Conservation (phyloP, 495 filamentous ascomycete species). For the Tuber umbilicatum region DNA sequence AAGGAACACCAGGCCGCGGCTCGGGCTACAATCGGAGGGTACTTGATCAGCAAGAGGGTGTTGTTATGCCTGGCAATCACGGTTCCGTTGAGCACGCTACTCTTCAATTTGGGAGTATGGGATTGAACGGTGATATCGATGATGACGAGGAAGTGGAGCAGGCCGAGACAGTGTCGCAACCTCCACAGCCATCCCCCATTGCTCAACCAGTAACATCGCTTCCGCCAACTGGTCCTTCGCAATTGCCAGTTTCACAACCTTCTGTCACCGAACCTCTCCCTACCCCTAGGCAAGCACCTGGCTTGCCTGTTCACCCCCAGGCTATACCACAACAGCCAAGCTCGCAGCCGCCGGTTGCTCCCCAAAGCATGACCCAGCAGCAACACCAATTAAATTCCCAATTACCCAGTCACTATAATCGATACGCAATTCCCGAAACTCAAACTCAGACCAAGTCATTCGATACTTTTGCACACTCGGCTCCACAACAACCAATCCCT, state of each 20-base stretch:
- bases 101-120: slow-evolving; percentile 97
- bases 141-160: slow-evolving; percentile 92
- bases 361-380: slow-evolving; percentile 47
- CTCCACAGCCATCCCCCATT: slow-evolving; percentile 86
- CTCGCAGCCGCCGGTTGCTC: slow-evolving; percentile 46
- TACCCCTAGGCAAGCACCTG: slow-evolving; percentile 61
- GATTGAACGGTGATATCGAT: slow-evolving; percentile 85
- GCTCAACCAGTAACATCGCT: slow-evolving; percentile 84
- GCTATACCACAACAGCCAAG: slow-evolving; percentile 40
- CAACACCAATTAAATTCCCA: slow-evolving; percentile 40
- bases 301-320: slow-evolving; percentile 61
- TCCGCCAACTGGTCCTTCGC: slow-evolving; percentile 60
- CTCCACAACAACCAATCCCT: slow-evolving; percentile 51
- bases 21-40: slow-evolving; percentile 63
- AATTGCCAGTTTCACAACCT: slow-evolving; percentile 47
- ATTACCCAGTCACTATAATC: slow-evolving; percentile 54
- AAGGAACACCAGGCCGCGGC: slow-evolving; percentile 49
- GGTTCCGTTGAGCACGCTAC: slow-evolving; percentile 76
- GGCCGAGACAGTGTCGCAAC: slow-evolving; percentile 90
- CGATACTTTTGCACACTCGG: slow-evolving; percentile 81
- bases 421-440: slow-evolving; percentile 56
- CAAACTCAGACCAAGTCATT: slow-evolving; percentile 73
- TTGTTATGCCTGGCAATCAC: slow-evolving; percentile 98
- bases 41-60: slow-evolving; percentile 90
- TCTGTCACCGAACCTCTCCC: slow-evolving; percentile 56